A percentile compares a stretch with the other conserved stretches of the same genome.
These are phyloP conservation scores for Annulohypoxylon bovei DNA, from an alignment of 495 filamentous ascomycete species.

Conservation along the genomic window DNA sequence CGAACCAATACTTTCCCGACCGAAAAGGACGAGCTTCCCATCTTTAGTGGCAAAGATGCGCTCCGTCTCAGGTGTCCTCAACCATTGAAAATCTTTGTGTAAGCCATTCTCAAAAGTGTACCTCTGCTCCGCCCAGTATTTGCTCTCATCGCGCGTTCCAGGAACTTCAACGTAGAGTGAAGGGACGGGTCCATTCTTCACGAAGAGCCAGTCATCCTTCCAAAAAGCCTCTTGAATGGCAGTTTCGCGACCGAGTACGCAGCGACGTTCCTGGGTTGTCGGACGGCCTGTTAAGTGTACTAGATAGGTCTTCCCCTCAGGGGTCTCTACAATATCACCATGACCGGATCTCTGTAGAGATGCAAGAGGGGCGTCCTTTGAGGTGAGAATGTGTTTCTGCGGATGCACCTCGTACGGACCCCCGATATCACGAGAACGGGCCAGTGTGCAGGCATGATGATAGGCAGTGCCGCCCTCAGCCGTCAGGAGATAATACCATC, in stretches of 20 bases:
- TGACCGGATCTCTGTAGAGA: slow-evolving; percentile 66
- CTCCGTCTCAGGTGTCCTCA: slow-evolving; percentile 63
- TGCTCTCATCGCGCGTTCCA: slow-evolving; percentile 55
- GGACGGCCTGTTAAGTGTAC: slow-evolving; percentile 65
- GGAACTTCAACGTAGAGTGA: slow-evolving; percentile 63
- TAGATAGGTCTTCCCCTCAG: slow-evolving; percentile 64
- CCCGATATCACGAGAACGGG: slow-evolving; percentile 63
- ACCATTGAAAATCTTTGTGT: slow-evolving; percentile 65
- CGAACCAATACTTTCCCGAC: slow-evolving; percentile 61
- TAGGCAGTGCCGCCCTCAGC: slow-evolving; percentile 72
- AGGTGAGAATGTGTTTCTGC: slow-evolving; percentile 56
- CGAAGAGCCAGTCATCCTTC: slow-evolving; percentile 65
- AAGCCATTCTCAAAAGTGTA: slow-evolving; percentile 60
- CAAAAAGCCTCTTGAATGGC: slow-evolving; percentile 65
- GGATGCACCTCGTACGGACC: slow-evolving; percentile 69
- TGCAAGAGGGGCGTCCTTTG: slow-evolving; percentile 55
- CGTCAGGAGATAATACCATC: slow-evolving; percentile 66
- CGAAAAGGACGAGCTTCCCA: slow-evolving; percentile 56
- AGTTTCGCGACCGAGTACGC: slow-evolving; percentile 65
- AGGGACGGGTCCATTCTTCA: slow-evolving; percentile 65
- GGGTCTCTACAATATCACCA: slow-evolving; percentile 68
- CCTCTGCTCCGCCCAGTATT: slow-evolving; percentile 62
- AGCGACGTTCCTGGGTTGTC: slow-evolving; percentile 61
- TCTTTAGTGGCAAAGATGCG: slow-evolving; percentile 58
- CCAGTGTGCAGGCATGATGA: slow-evolving; percentile 63